Evolutionary conservation across 2,329 filamentous ascomycete genomes (phyloP), one percentile per base, ranked within the genome.

Genomic region (Aspergillus spinulosporus): DNA sequence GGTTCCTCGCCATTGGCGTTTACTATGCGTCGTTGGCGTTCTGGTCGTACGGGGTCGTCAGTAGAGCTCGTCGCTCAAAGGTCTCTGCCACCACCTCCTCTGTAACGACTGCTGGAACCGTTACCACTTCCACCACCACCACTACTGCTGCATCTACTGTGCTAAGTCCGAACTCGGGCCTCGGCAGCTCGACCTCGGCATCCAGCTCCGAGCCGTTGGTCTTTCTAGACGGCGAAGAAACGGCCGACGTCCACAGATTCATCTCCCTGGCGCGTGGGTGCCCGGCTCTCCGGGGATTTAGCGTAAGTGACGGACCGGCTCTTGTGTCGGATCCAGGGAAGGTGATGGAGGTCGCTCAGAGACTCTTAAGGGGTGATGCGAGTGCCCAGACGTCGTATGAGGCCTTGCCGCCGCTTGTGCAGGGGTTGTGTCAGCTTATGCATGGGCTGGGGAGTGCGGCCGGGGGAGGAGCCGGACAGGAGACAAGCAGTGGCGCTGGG

Each of bases 11-110:
- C 0, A 82, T 90, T 5, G 84, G 83, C 0, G 80, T 89, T 0
- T 88, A 89, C 66, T 87, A 90, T 64, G 86, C 88, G 1, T 82
- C 82, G 9, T 75, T 91, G 3, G 83, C 84, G 0, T 74, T 90
- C 40, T 91, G 88, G 88, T 82, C 82, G 0, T 89, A 87, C 62
- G 85, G 86, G 0, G 82, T 89, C 0, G 77, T 86, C 4, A 78
- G 74, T 14, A 72, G 75, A 59, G 78, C 81, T 11, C 66, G 68
- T 61, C 34, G 47, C 26, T 44, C 46, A 2, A 50, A 56, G 47
- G 12, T 45, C 21, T 34, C 39, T 4, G 46, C 21, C 21, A 21
- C 21, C 21, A 21, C 21, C 21, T 21, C 21, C 21, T 21, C 21
- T 21, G 21, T 21, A 21, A 21, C 21, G 21, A 21, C 21, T 21